Percentiles rank a stretch among this genome's conserved stretches.
These are phyloP conservation scores for Boletus rubroflammeus DNA, from an alignment of 768 basidiomycete genomes.

Conservation along the genomic window DNA sequence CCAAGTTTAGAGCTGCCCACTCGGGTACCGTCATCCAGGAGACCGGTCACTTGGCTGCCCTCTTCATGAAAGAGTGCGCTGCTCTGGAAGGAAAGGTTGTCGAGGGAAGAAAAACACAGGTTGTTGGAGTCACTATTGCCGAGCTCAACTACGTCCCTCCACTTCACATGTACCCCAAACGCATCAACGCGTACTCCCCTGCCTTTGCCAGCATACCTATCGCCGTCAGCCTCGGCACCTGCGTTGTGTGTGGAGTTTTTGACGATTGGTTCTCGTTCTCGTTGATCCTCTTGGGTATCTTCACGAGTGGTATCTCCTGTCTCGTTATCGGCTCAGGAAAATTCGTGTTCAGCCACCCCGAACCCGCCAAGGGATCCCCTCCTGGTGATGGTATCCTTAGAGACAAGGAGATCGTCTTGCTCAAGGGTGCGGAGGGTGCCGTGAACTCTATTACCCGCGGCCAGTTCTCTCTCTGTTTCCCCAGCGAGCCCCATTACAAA, in stretches of 20 bases:
- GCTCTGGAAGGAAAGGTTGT: constrained; percentile 11
- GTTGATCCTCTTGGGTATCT: constrained; percentile 33
- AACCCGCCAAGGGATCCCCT: constrained; percentile 24
- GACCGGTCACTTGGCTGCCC: constrained; percentile 30
- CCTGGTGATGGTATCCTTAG: constrained; percentile 31
- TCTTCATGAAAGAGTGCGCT: constrained; percentile 27
- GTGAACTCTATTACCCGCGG: constrained; percentile 34
- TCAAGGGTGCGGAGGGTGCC: constrained; percentile 29
- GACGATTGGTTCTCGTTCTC: constrained; percentile 34
- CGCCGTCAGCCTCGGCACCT: constrained; percentile 25
- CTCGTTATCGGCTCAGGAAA: constrained; percentile 33
- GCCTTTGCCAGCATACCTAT: constrained; percentile 32
- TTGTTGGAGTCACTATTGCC: constrained; percentile 28
- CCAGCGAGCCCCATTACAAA: constrained; percentile 24
- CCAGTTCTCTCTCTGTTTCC: constrained; percentile 28
- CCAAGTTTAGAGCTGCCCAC: constrained; percentile 31
- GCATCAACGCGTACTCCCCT: constrained; percentile 17
- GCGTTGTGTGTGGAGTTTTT: constrained; percentile 27
- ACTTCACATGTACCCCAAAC: constrained; percentile 14
- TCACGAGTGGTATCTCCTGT: constrained; percentile 32
- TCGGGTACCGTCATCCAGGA: constrained; percentile 32
- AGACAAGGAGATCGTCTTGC: constrained; percentile 25
- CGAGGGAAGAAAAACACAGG: constrained; percentile 22
- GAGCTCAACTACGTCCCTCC: constrained; percentile 25
- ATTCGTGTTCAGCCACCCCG: constrained; percentile 26